Percentiles rank a stretch among this genome's conserved stretches.
Conservation (phyloP, 306 rosid species). For the Cucurbita argyrosperma region DNA sequence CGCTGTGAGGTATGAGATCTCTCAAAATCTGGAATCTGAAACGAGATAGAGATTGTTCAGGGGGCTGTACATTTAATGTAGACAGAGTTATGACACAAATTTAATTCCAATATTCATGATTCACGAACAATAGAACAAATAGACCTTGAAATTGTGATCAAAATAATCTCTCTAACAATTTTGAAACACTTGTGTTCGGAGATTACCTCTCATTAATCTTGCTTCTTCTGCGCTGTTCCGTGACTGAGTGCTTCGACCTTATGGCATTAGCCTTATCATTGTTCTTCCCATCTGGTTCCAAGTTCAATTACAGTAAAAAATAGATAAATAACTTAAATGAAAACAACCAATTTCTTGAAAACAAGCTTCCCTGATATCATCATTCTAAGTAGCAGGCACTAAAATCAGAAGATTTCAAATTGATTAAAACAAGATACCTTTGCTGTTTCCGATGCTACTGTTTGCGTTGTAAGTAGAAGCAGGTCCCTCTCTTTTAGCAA, state of each 20-base stretch:
- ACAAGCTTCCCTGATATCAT: not conserved
- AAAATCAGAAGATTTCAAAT: not conserved
- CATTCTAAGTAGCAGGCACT: not conserved
- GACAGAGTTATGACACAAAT: not conserved
- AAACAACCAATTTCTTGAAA: not conserved
- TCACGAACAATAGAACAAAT: not conserved
- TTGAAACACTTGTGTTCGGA: not conserved
- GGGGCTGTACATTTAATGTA: not conserved
- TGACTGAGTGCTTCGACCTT: slow-evolving; percentile 88
- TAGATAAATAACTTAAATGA: not conserved
- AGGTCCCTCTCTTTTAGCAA: slow-evolving; percentile 50
- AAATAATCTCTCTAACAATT: not conserved
- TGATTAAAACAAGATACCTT: slow-evolving; percentile 33
- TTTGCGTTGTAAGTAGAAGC: slow-evolving; percentile 41
- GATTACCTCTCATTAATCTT: slow-evolving; percentile 95
- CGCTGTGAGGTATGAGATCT: slow-evolving; percentile 94
- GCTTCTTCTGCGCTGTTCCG: slow-evolving; percentile 99
- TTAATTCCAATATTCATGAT: not conserved
- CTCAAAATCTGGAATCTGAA: slow-evolving; percentile 95
- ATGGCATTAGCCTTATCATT: slow-evolving; percentile 66
- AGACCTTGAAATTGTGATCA: not conserved
- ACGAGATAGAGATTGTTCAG: slow-evolving; percentile 16
- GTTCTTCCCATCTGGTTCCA: slow-evolving; percentile 54
- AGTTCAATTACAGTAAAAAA: not conserved
- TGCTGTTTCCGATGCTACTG: slow-evolving; percentile 29